Evolutionary conservation across 176 grass and related monocot species (phyloP).

Genomic region (Avena sativa): DNA sequence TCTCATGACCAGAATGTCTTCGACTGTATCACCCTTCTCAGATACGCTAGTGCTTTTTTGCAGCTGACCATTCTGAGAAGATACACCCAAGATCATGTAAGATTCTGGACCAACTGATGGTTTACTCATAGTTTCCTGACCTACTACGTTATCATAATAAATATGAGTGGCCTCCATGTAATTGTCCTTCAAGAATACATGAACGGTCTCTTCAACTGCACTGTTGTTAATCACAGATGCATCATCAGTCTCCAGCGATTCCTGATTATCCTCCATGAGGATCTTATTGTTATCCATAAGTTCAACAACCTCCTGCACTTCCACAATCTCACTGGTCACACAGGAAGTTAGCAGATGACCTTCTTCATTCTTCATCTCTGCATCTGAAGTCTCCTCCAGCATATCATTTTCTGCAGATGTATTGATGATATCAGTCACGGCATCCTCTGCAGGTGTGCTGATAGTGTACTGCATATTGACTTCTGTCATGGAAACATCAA

Average conservation of each 20-base stretch:
- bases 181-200: constrained; percentile 1
- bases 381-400: constrained; percentile 19
- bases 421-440: constrained; percentile 38
- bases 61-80: constrained; percentile 13
- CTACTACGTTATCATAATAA: constrained; percentile 20
- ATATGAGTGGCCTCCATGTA: constrained; percentile 29
- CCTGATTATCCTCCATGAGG: background rate
- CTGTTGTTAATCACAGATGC: constrained; percentile 21
- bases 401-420: constrained; percentile 31
- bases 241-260: constrained; percentile 25
- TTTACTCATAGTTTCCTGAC: background rate
- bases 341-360: background rate
- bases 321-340: background rate
- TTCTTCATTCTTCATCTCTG: constrained; percentile 35
- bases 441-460: constrained; percentile 39
- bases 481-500: constrained; percentile 40
- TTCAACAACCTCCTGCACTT: constrained; percentile 30
- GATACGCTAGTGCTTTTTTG: constrained; percentile 11
- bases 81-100: constrained; percentile 9
- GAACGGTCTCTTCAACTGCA: constrained; percentile 13
- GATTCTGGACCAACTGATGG: constrained; percentile 3
- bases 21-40: background rate
- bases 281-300: constrained; percentile 26
- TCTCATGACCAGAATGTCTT: constrained; percentile 2
- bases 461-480: constrained; percentile 42